These are phyloP conservation scores for Yamadazyma akitaensis DNA, from an alignment of 805 yeast species.

Conservation along the genomic window DNA sequence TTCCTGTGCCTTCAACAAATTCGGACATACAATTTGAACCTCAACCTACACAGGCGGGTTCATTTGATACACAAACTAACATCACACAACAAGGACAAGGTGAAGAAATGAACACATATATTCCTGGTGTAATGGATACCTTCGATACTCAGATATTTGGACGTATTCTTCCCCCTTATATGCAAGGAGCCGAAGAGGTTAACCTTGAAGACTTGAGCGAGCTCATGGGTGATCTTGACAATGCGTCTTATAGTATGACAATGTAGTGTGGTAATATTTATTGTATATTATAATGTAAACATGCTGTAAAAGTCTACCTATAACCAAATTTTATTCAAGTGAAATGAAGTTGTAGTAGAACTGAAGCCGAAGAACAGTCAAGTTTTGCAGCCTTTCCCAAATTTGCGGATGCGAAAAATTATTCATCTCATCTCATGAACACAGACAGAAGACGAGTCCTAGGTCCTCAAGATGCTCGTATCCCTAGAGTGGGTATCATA, in stretches of 20 bases:
- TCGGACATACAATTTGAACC: background rate
- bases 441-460: conserved; percentile 80
- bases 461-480: conserved; percentile 69
- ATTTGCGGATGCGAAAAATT: background rate
- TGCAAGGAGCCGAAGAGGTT: conserved; percentile 42
- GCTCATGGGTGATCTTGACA: conserved; percentile 4
- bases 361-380: too few species aligned
- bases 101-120: conserved; percentile 32
- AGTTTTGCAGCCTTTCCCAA: background rate
- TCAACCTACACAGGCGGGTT: conserved; percentile 1
- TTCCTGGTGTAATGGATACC: conserved; percentile 83
- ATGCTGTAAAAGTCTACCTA: background rate
- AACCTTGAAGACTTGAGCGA: conserved; percentile 7
- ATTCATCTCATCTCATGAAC: conserved; percentile 25
- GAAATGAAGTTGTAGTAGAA: too few species aligned
- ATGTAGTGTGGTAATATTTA: background rate
- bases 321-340: too few species aligned
- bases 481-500: conserved; percentile 22
- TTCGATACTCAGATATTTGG: conserved; percentile 85
- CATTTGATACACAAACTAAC: conserved; percentile 15
- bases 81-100: background rate
- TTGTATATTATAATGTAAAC: background rate
- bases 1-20: background rate
- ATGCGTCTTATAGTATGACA: background rate
- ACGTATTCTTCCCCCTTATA: conserved; percentile 76